Evolutionary conservation across 1,284 basidiomycete species (phyloP).

Genomic region (Garcileccinum viscosum): DNA sequence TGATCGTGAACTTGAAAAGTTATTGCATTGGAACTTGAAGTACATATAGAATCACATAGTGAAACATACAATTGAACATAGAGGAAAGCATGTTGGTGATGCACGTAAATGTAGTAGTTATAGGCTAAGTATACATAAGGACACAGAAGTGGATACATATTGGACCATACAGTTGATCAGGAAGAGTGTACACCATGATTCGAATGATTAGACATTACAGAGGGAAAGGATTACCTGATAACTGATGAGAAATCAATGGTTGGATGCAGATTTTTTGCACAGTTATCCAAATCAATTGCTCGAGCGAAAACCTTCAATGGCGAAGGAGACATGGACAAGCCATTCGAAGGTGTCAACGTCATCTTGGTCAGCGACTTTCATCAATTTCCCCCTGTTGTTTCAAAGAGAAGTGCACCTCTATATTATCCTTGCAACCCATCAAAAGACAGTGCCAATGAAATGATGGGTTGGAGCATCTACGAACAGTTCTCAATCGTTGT

Average conservation of each 20-base stretch:
- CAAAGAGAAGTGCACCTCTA: not conserved
- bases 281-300: not conserved
- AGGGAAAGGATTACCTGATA: not conserved
- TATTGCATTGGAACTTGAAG: too few species aligned
- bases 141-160: too few species aligned
- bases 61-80: too few species aligned
- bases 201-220: too few species aligned
- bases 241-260: not conserved
- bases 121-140: too few species aligned
- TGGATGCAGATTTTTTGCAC: not conserved
- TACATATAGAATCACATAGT: too few species aligned
- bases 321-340: too few species aligned
- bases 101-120: too few species aligned
- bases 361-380: not conserved
- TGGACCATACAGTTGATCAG: too few species aligned
- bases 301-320: not conserved
- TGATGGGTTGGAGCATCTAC: not conserved
- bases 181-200: too few species aligned
- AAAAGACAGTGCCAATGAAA: not conserved
- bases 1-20: too few species aligned
- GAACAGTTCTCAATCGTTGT: not conserved
- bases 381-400: not conserved
- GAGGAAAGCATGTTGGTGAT: too few species aligned
- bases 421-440: not conserved
- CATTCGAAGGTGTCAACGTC: not conserved